Percentiles rank a stretch among this genome's conserved stretches.
Conservation (phyloP, 306 rosid genomes). For the Elaeagnus macrophylla region DNA sequence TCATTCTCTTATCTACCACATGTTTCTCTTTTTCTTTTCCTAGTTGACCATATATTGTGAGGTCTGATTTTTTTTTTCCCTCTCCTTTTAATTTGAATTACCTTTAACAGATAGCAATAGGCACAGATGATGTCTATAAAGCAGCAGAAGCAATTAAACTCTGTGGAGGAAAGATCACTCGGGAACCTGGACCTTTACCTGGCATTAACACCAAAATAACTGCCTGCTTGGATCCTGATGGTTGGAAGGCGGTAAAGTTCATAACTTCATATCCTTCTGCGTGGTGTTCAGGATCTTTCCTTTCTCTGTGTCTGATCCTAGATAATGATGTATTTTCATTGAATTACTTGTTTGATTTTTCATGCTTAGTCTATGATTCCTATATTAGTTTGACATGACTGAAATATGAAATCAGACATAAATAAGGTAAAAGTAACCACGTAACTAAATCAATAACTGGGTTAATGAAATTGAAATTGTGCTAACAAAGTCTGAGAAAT, state of each 20-base stretch:
- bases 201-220: slow-evolving; percentile 75
- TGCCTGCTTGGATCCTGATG: slow-evolving; percentile 89
- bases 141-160: slow-evolving; percentile 91
- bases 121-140: slow-evolving; percentile 82
- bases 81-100: background rate
- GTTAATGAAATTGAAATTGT: too few species aligned
- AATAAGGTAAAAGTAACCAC: too few species aligned
- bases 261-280: background rate
- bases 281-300: background rate
- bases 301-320: background rate
- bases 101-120: slow-evolving; percentile 62
- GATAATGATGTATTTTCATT: slow-evolving; percentile 3
- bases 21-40: slow-evolving; percentile 3
- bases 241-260: slow-evolving; percentile 85
- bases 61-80: slow-evolving; percentile 12
- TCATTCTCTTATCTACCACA: too few species aligned
- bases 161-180: slow-evolving; percentile 68
- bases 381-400: too few species aligned
- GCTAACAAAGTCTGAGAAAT: too few species aligned
- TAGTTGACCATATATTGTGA: slow-evolving; percentile 13
- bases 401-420: too few species aligned
- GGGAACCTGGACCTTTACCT: slow-evolving; percentile 89
- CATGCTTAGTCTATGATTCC: too few species aligned
- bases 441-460: too few species aligned
- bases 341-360: background rate